Base-by-base conservation (phyloP, 2,329 filamentous ascomycete species). In the Colletotrichum godetiae region DNA sequence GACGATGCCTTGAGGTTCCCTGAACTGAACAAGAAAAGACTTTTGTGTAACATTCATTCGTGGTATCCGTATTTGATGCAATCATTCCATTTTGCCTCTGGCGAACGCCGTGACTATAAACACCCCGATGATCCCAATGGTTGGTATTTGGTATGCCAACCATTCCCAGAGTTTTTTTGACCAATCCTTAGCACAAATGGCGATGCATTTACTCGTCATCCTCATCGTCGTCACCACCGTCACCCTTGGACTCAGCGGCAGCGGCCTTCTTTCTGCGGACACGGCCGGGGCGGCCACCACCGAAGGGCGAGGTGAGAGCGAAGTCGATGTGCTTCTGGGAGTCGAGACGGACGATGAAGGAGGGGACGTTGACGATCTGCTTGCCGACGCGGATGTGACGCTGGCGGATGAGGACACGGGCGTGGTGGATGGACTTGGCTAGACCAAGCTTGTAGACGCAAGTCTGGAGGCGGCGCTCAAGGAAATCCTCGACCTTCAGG, bases 261-360 rank as follows among this genome's bases (percentile, higher is more conserved):
- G 95, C 96, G 86, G 95, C 94, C 95, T 98, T 99, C 97, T 98
- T 99, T 92, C 97, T 97, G 88, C 95, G 93, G 84, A 98, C 96
- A 92, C 97, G 97, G 81, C 97, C 97, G 82, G 95, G 95, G 82
- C 97, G 95, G 85, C 97, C 97, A 86, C 95, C 95, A 88, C 97
- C 97, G 83, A 98, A 98, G 85, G 97, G 96, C 85, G 96, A 98
- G 88, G 93, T 97, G 79, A 99, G 92, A 77, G 97, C 91, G 87
- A 99, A 98, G 91, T 99, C 97, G 83, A 99, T 98, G 93, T 99
- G 97, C 94, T 99, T 99, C 93, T 99, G 97, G 82, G 95, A 98
- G 91, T 99, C 97, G 84, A 99, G 95, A 89, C 97, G 97, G 87
- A 99, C 97, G 86, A 99, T 93, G 93, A 98, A 99, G 69, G 96